A percentile compares a stretch with the other conserved stretches of the same genome.
Conservation (phyloP, 2,329 filamentous ascomycete genomes). For the Penicillium rolfsii region DNA sequence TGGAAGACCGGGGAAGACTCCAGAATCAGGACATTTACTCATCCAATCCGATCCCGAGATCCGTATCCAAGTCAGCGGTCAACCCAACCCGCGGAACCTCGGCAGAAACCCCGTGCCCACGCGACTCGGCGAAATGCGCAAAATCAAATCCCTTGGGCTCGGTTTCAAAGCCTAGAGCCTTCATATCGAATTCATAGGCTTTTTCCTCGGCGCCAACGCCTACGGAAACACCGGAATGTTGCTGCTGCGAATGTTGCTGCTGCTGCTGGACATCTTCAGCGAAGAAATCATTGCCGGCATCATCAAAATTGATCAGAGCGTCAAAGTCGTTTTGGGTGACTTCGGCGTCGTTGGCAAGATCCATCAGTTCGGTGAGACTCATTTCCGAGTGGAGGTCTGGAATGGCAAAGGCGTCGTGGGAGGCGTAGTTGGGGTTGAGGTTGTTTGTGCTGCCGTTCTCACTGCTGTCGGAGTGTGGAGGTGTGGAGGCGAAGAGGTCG, state of each 20-base stretch:
- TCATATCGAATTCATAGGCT: slow-evolving; percentile 26
- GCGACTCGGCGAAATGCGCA: slow-evolving; percentile 17
- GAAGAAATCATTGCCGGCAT: slow-evolving; percentile 43
- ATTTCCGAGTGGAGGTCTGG: slow-evolving; percentile 39
- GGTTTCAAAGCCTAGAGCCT: slow-evolving; percentile 25
- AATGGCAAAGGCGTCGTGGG: slow-evolving; percentile 35
- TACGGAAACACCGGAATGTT: background rate
- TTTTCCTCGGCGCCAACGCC: slow-evolving; percentile 20
- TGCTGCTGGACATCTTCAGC: slow-evolving; percentile 32
- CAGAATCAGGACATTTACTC: slow-evolving; percentile 16
- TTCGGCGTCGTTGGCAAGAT: slow-evolving; percentile 49
- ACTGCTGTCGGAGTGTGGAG: slow-evolving; percentile 47
- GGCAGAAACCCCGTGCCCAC: slow-evolving; percentile 13
- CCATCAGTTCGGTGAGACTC: slow-evolving; percentile 47
- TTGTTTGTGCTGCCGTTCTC: slow-evolving; percentile 49
- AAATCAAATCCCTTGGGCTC: slow-evolving; percentile 29
- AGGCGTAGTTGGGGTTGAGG: slow-evolving; percentile 36
- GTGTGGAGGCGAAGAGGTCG: slow-evolving; percentile 45
- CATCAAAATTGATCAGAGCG: slow-evolving; percentile 52
- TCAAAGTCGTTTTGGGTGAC: slow-evolving; percentile 52
- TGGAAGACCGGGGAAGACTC: background rate
- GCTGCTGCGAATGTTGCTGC: background rate
- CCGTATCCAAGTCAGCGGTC: slow-evolving; percentile 26
- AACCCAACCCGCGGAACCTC: slow-evolving; percentile 23
- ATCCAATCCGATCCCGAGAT: slow-evolving; percentile 25